Conservation (phyloP, 441 rosid species). For the Brassica balearica region DNA sequence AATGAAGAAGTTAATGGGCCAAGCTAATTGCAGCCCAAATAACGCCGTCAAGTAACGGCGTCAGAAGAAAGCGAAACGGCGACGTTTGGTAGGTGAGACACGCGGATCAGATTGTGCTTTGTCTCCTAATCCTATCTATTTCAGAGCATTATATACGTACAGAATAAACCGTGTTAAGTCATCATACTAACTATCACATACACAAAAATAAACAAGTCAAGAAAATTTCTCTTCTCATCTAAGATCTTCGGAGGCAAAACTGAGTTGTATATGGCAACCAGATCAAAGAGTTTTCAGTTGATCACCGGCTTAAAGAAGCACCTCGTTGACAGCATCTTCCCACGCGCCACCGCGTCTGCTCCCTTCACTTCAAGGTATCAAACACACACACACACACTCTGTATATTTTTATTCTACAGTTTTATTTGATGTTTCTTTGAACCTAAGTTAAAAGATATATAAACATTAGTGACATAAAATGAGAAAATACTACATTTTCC, state of each 20-base stretch:
- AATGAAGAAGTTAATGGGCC: slow-evolving; percentile 12
- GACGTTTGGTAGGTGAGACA: slow-evolving; percentile 39
- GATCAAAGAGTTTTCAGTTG: slow-evolving; percentile 54
- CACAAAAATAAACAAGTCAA: neutral
- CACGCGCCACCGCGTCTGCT: slow-evolving; percentile 39
- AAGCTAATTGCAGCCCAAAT: neutral
- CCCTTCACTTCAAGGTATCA: slow-evolving; percentile 36
- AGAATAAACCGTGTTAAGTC: slow-evolving; percentile 22
- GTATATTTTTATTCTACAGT: neutral
- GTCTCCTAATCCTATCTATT: slow-evolving; percentile 23
- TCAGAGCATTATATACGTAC: slow-evolving; percentile 29
- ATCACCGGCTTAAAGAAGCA: slow-evolving; percentile 66
- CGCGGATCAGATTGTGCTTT: slow-evolving; percentile 38
- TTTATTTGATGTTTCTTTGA: neutral
- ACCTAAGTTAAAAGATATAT: neutral
- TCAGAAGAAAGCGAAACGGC: slow-evolving; percentile 27
- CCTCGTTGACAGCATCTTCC: slow-evolving; percentile 43
- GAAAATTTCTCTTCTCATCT: neutral
- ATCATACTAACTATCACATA: neutral
- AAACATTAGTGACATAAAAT: neutral
- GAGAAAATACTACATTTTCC: neutral
- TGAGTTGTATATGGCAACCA: slow-evolving; percentile 65
- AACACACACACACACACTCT: neutral
- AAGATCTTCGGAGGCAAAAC: slow-evolving; percentile 13
- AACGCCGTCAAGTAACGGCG: slow-evolving; percentile 34